phyloP scores from a whole-genome alignment of 2,329 filamentous ascomycete species.

The Plectosphaerella sp. region DNA sequence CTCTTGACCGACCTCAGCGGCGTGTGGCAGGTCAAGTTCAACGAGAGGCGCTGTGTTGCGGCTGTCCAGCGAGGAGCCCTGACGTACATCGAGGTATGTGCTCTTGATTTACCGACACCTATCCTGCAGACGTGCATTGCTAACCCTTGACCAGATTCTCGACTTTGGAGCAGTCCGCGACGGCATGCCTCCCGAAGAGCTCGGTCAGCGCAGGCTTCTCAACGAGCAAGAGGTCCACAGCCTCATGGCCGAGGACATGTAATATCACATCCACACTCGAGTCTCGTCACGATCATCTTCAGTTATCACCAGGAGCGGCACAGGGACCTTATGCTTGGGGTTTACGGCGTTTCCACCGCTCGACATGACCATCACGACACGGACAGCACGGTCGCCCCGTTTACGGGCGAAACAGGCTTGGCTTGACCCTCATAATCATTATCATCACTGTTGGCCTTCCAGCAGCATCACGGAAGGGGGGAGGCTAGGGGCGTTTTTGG shows the following conservation, averaged over 20 bases:
- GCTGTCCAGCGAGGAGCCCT: slow-evolving; percentile 89
- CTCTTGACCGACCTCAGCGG: slow-evolving; percentile 88
- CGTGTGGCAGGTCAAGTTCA: slow-evolving; percentile 99
- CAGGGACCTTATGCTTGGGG: too few species aligned
- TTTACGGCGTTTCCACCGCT: too few species aligned
- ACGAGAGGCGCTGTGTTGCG: slow-evolving; percentile 90
- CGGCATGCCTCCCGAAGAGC: slow-evolving; percentile 70
- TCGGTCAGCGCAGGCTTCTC: slow-evolving; percentile 73
- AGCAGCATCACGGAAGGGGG: too few species aligned
- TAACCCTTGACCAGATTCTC: slow-evolving; percentile 65
- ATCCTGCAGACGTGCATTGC: slow-evolving; percentile 6
- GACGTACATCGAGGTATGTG: slow-evolving; percentile 89
- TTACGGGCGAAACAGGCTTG: neutral
- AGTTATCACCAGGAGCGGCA: neutral
- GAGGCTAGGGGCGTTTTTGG: too few species aligned
- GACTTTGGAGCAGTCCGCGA: slow-evolving; percentile 95
- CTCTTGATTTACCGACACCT: too few species aligned
- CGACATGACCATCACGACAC: neutral
- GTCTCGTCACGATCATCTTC: neutral
- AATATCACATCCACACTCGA: neutral
- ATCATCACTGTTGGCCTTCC: too few species aligned
- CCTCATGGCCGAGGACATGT: slow-evolving; percentile 39
- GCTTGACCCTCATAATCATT: too few species aligned
- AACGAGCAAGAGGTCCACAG: slow-evolving; percentile 51
- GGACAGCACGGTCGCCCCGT: neutral